Percentiles rank a stretch among this genome's conserved stretches.
phyloP scores from a whole-genome alignment of 2,329 filamentous ascomycete species.

The Alternaria arbusti region DNA sequence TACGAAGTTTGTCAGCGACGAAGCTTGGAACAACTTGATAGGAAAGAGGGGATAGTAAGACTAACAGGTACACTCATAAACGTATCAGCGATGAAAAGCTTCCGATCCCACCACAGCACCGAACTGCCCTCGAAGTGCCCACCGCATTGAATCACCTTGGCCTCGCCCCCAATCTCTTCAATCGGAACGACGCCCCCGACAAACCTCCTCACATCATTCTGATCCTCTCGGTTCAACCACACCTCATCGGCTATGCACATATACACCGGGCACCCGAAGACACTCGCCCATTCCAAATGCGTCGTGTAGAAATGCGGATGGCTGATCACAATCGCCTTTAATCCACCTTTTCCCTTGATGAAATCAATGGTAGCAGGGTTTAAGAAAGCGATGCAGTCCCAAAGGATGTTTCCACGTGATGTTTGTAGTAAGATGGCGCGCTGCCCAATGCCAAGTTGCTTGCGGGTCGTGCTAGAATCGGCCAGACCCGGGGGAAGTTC shows the following conservation, averaged over 20 bases:
- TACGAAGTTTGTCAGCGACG: no score
- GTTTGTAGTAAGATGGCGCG: constrained; percentile 73
- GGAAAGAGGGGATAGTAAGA: no score
- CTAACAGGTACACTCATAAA: constrained; percentile 71
- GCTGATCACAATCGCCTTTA: constrained; percentile 74
- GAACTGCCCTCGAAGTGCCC: constrained; percentile 82
- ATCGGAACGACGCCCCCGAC: constrained; percentile 52
- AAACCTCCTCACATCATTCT: constrained; percentile 52
- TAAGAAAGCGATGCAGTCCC: constrained; percentile 77
- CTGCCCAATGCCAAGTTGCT: constrained; percentile 75
- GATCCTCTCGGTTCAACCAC: constrained; percentile 65
- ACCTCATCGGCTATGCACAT: constrained; percentile 67
- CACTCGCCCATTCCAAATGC: constrained; percentile 73
- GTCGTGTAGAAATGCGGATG: constrained; percentile 86
- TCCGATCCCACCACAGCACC: constrained; percentile 64
- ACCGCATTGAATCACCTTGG: constrained; percentile 71
- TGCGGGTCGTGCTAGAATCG: constrained; percentile 47
- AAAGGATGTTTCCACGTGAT: constrained; percentile 72
- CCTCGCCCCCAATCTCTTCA: constrained; percentile 49
- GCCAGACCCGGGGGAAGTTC: constrained; percentile 29
- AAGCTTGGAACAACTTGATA: no score
- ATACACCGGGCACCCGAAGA: constrained; percentile 74
- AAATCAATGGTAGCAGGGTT: constrained; percentile 67
- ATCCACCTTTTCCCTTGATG: constrained; percentile 67
- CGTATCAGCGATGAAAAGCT: constrained; percentile 77